phyloP scores from a whole-genome alignment of 1,284 basidiomycete genomes.

The Violaceomyces palustris region DNA sequence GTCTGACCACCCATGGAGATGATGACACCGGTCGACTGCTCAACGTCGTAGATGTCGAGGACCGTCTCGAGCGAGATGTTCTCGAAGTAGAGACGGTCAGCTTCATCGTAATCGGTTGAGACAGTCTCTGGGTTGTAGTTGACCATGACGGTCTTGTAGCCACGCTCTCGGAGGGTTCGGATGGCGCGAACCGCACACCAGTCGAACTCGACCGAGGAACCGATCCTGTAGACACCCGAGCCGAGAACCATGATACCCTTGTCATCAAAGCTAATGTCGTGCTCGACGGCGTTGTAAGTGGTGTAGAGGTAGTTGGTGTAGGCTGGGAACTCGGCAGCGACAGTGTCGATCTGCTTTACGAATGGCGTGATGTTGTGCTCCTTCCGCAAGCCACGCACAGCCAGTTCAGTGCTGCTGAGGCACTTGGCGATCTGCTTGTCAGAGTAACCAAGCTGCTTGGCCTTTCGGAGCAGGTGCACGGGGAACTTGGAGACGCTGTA shows the following conservation, averaged over 20 bases:
- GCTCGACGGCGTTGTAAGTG: conserved; percentile 89
- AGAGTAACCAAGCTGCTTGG: conserved; percentile 94
- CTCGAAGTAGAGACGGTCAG: conserved; percentile 96
- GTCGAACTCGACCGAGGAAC: conserved; percentile 98
- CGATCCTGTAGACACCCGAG: conserved; percentile 96
- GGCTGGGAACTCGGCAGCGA: conserved; percentile 96
- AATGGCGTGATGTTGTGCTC: conserved; percentile 80
- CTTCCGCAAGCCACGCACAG: conserved; percentile 77
- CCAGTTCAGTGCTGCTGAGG: conserved; percentile 80
- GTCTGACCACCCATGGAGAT: conserved; percentile 98
- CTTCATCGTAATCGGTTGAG: conserved; percentile 97
- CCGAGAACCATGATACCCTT: conserved; percentile 94
- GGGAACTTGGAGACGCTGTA: conserved; percentile 68
- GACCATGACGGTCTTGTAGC: conserved; percentile 97
- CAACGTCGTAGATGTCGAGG: conserved; percentile 91
- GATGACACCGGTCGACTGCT: conserved; percentile 84
- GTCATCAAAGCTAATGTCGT: conserved; percentile 84
- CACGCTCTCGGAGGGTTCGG: conserved; percentile 85
- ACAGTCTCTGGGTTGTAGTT: conserved; percentile 99
- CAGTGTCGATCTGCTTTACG: conserved; percentile 98
- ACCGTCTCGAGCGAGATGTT: conserved; percentile 96
- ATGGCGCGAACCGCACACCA: conserved; percentile 99
- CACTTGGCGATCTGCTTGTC: conserved; percentile 80
- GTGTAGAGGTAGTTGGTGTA: conserved; percentile 99
- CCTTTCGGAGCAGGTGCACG: conserved; percentile 66